Evolutionary conservation across 768 basidiomycete species (phyloP), one percentile per base, ranked within the genome.

Genomic region (Rhodosporidiobolus sp.): DNA sequence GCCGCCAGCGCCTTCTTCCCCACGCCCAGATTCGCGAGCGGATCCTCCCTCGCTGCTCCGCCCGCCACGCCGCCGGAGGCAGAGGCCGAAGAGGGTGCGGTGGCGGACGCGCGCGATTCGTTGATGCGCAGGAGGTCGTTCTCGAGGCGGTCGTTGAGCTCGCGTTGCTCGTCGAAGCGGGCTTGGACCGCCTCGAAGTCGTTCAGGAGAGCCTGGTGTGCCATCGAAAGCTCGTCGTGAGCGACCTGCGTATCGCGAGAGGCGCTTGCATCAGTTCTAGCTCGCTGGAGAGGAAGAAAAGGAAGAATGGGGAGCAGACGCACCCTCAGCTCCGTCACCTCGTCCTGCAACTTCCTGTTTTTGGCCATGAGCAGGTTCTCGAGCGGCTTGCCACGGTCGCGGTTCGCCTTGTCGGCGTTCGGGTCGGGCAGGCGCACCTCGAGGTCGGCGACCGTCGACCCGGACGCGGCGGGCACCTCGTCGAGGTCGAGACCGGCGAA

Each of bases 331-430:
- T 88, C 92, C 10, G 95, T 96, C 65, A 98, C 83, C 78, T 98
- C 93, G 77, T 97, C 94, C 56, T 92, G 84, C 28, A 98, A 86
- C 55, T 90, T 87, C 79, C 92, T 91, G 82, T 98, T 99, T 84
- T 98, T 98, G 52, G 86, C 88, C 9, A 94, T 92, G 46, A 99
- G 86, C 9, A 98, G 87, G 45, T 87, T 87, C 81, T 99, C 95
- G 2, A 99, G 86, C 0, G 94, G 92, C 80, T 89, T 89, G 34
- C 88, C 90, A 30, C 87, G 87, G 57, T 89, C 87, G 58, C 78
- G 85, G 75, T 90, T 91, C 30, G 88, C 87, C 80, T 93, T 93
- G 72, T 87, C 87, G 12, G 92, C 89, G 76, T 95, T 94, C 2
- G 95, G 94, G 79, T 94, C 88, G 0, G 94, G 94, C 45, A 97